These are phyloP conservation scores for Pseudognaphalium luteoalbum DNA, from an alignment of 129 eudicot species.

Conservation along the genomic window DNA sequence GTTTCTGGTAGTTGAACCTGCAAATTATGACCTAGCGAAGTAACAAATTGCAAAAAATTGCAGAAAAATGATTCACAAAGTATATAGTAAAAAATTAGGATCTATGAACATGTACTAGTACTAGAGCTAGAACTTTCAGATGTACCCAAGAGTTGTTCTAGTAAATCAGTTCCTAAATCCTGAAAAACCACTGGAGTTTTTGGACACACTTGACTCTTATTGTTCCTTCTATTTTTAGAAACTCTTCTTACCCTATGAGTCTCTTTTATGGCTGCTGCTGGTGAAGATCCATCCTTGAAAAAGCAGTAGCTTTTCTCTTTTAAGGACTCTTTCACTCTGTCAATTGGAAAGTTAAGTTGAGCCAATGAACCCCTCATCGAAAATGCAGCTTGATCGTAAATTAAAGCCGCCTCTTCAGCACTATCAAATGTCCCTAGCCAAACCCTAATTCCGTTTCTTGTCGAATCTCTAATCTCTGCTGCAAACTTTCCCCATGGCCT, in stretches of 20 bases:
- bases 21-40: background rate
- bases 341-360: slow-evolving; percentile 31
- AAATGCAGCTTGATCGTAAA: slow-evolving; percentile 41
- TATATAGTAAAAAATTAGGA: background rate
- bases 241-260: background rate
- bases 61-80: background rate
- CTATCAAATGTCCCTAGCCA: slow-evolving; percentile 41
- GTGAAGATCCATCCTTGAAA: background rate
- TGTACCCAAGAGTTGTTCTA: background rate
- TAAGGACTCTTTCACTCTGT: slow-evolving; percentile 37
- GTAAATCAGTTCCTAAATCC: background rate
- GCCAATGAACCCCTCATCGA: slow-evolving; percentile 36
- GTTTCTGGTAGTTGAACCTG: background rate
- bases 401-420: slow-evolving; percentile 37
- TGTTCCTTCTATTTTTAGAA: slow-evolving; percentile 18
- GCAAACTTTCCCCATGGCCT: slow-evolving; percentile 43
- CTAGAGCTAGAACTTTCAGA: background rate
- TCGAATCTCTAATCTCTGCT: slow-evolving; percentile 39
- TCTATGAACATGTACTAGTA: background rate
- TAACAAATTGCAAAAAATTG: background rate
- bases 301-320: slow-evolving; percentile 1
- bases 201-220: background rate
- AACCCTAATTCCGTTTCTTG: slow-evolving; percentile 42
- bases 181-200: background rate
- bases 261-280: background rate